phyloP scores from a whole-genome alignment of 2,329 filamentous ascomycete species.

The Penicillium hesseltinei region DNA sequence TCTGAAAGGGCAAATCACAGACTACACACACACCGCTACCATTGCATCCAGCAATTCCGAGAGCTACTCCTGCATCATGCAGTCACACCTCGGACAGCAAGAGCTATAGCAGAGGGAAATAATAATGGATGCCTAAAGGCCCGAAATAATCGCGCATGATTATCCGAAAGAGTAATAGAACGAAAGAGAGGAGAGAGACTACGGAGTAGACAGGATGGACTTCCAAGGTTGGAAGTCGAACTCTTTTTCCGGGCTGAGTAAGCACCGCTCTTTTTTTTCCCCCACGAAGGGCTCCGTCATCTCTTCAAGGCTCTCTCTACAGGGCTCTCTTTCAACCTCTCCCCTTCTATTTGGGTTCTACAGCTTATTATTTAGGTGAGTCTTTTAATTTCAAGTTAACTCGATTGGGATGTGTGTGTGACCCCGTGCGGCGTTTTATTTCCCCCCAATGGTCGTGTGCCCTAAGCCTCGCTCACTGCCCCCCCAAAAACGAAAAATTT shows the following conservation, averaged over 20 bases:
- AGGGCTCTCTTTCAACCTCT: background rate
- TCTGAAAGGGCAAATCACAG: background rate
- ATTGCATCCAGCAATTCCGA: slow-evolving; percentile 7
- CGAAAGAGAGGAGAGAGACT: background rate
- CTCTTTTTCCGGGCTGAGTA: background rate
- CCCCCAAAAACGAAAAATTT: background rate
- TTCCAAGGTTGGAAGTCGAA: background rate
- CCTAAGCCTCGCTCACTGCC: slow-evolving; percentile 17
- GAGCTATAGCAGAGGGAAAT: background rate
- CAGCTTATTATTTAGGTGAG: slow-evolving; percentile 10
- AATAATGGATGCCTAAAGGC: background rate
- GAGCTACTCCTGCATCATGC: slow-evolving; percentile 3
- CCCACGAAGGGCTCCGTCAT: slow-evolving; percentile 1
- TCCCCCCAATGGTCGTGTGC: slow-evolving; percentile 17
- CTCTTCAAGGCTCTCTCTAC: background rate
- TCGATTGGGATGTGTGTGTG: background rate
- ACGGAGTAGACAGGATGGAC: too few relatives aligned
- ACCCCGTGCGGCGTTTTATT: slow-evolving; percentile 17
- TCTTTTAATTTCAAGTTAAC: slow-evolving; percentile 8
- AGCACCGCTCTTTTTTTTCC: slow-evolving; percentile 1
- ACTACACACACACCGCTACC: slow-evolving; percentile 11
- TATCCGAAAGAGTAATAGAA: background rate
- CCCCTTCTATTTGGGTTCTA: slow-evolving; percentile 1
- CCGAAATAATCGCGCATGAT: background rate
- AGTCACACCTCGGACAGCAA: background rate